phyloP scores from a whole-genome alignment of 2,329 filamentous ascomycete species.

The Aspergillus fructus region DNA sequence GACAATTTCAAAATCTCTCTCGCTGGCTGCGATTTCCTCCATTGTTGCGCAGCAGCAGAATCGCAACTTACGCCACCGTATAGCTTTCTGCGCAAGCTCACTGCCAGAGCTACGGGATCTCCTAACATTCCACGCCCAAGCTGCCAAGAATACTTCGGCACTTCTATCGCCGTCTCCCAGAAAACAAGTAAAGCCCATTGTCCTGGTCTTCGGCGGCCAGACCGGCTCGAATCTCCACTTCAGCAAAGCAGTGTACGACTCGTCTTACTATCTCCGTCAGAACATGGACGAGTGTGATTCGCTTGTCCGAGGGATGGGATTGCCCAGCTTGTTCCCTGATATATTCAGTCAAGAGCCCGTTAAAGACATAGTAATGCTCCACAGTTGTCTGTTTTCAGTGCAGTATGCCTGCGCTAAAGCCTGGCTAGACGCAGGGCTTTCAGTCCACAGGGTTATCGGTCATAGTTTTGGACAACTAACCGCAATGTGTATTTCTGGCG shows the following conservation, averaged over 20 bases:
- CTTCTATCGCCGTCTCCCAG: no score
- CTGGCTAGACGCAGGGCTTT: conserved; percentile 41
- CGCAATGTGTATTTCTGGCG: conserved; percentile 34
- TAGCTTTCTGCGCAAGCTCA: no score
- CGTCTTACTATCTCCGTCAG: no score
- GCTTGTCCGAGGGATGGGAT: conserved; percentile 21
- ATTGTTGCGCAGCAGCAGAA: no score
- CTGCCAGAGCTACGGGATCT: neutral
- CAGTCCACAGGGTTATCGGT: conserved; percentile 34
- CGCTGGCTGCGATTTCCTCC: no score
- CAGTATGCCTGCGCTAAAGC: conserved; percentile 39
- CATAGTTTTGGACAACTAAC: conserved; percentile 43
- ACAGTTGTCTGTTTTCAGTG: conserved; percentile 36
- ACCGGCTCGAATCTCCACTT: neutral
- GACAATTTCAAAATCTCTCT: no score
- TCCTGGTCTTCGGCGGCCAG: neutral
- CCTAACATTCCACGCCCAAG: neutral
- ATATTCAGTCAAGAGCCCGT: conserved; percentile 26
- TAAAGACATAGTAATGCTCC: conserved; percentile 28
- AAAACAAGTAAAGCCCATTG: no score
- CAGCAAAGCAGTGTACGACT: no score
- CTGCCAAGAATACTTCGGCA: no score
- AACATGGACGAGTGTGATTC: no score
- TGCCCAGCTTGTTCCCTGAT: conserved; percentile 32
- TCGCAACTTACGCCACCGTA: no score